phyloP scores from a whole-genome alignment of 495 filamentous ascomycete species.

The Penicillium taxi region DNA sequence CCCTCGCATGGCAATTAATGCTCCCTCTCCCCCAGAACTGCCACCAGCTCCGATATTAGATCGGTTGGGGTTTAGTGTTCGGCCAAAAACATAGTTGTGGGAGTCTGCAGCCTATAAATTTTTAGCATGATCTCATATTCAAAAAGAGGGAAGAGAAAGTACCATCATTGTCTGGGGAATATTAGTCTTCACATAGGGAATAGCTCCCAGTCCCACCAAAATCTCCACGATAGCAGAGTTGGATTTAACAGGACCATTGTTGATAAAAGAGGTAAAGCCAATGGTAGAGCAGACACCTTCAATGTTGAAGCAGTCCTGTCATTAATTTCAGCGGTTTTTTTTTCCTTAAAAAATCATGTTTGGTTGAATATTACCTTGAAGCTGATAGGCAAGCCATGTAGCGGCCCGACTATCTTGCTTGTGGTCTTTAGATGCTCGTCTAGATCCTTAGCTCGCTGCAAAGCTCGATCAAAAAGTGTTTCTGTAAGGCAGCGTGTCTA shows the following conservation, averaged over 20 bases:
- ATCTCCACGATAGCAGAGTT: slow-evolving; percentile 18
- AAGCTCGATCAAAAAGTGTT: slow-evolving; percentile 40
- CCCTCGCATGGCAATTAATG: slow-evolving; percentile 47
- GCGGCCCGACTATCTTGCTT: slow-evolving; percentile 44
- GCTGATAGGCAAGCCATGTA: slow-evolving; percentile 57
- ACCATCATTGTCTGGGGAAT: slow-evolving; percentile 33
- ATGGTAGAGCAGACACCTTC: slow-evolving; percentile 14
- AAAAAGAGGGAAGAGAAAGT: not conserved
- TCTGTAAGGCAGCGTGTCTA: slow-evolving; percentile 53
- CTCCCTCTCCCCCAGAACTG: slow-evolving; percentile 52
- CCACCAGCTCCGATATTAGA: slow-evolving; percentile 41
- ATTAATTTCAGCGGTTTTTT: too few relatives aligned
- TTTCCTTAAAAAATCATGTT: too few relatives aligned
- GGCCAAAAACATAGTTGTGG: slow-evolving; percentile 42
- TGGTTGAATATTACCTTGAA: slow-evolving; percentile 38
- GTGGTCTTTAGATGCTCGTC: slow-evolving; percentile 27
- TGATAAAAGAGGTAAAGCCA: slow-evolving; percentile 15
- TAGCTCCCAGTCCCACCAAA: slow-evolving; percentile 29
- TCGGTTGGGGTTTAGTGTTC: slow-evolving; percentile 49
- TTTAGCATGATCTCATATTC: not conserved
- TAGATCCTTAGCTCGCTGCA: slow-evolving; percentile 27
- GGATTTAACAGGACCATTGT: slow-evolving; percentile 11
- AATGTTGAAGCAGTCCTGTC: slow-evolving; percentile 19
- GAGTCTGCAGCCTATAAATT: slow-evolving; percentile 11
- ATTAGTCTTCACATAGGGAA: slow-evolving; percentile 56